Conservation (phyloP, 1,284 basidiomycete genomes). For the Phellopilus nigrolimitatus region DNA sequence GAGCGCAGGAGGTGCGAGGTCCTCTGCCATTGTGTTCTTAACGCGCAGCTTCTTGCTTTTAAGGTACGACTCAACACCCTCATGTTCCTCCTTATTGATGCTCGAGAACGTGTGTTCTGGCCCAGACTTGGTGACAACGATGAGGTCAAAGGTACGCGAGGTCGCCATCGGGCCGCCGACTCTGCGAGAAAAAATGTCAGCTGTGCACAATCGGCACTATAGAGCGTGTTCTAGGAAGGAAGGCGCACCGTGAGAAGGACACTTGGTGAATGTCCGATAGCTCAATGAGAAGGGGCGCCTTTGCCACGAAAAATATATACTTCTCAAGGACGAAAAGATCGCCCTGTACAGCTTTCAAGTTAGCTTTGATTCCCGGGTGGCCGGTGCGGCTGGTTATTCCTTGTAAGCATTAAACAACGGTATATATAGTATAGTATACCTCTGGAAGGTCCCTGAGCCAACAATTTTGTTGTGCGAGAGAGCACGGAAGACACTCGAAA, state of each 20-base stretch:
- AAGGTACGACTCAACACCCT: slow-evolving; percentile 80
- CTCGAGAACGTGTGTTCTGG: slow-evolving; percentile 88
- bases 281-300: slow-evolving; percentile 90
- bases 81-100: slow-evolving; percentile 95
- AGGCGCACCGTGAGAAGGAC: slow-evolving; percentile 76
- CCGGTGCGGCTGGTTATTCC: slow-evolving; percentile 53
- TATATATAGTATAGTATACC: slow-evolving; percentile 39
- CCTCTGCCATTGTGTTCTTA: slow-evolving; percentile 96
- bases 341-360: slow-evolving; percentile 95
- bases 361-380: slow-evolving; percentile 88
- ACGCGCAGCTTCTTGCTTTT: slow-evolving; percentile 88
- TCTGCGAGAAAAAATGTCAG: slow-evolving; percentile 26
- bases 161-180: slow-evolving; percentile 89
- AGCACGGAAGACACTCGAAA: slow-evolving; percentile 91
- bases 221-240: not conserved
- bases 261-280: slow-evolving; percentile 90
- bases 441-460: slow-evolving; percentile 79
- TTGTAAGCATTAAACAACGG: not conserved
- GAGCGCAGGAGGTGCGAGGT: slow-evolving; percentile 63
- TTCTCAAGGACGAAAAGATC: slow-evolving; percentile 98
- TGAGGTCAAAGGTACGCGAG: slow-evolving; percentile 92
- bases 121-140: slow-evolving; percentile 79
- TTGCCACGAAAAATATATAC: slow-evolving; percentile 97
- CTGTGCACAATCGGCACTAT: not conserved
- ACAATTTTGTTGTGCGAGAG: slow-evolving; percentile 90